Evolutionary conservation across 192 early-diverging fungal genomes (phyloP), one percentile per base, ranked within the genome.

Genomic region (Coemansia sp.): DNA sequence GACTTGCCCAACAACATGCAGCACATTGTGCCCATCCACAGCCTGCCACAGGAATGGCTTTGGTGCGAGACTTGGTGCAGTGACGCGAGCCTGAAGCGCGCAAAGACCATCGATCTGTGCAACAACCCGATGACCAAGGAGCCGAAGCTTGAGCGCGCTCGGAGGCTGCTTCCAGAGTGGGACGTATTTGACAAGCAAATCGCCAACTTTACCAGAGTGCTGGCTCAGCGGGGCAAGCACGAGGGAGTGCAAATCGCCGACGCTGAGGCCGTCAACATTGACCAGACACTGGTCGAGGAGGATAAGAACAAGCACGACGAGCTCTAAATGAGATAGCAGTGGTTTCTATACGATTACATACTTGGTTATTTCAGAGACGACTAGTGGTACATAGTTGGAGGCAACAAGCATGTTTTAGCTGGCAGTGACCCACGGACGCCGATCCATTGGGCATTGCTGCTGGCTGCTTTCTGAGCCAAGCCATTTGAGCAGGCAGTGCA

Each of bases 1-100:
- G 97, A 99, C 84, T 73, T 99, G 61, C 97, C 95, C 8, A 99
- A 99, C 76, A 94, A 95, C 54, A 94, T 97, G 92, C 87, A 91
- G 58, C 88, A 92, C 63, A 66, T 88, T 19, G 90, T 98, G 21
- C 94, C 94, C 2, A 96, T 98, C 37, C 87, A 87, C 58, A 94
- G 93, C 3, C 70, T 98, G 69, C 93, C 94, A 2, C 94, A 97
- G 68, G 94, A 96, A 53, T 98, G 96, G 96, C 80, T 99, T 44
- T 99, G 97, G 97, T 99, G 97, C 66, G 94, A 97, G 75, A 99
- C 97, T 7, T 99, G 97, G 97, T 99, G 97, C 71, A 87, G 88
- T 27, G 93, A 97, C 65, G 86, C 83, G 50, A 84, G 84, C 3
- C 65, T 97, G 41, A 83, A 83, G n/a, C 87, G 55, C 12, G 97